A percentile compares a stretch with the other conserved stretches of the same genome.
These are phyloP conservation scores for Ciborinia camelliae DNA, from an alignment of 2,329 filamentous ascomycete genomes.

Conservation along the genomic window DNA sequence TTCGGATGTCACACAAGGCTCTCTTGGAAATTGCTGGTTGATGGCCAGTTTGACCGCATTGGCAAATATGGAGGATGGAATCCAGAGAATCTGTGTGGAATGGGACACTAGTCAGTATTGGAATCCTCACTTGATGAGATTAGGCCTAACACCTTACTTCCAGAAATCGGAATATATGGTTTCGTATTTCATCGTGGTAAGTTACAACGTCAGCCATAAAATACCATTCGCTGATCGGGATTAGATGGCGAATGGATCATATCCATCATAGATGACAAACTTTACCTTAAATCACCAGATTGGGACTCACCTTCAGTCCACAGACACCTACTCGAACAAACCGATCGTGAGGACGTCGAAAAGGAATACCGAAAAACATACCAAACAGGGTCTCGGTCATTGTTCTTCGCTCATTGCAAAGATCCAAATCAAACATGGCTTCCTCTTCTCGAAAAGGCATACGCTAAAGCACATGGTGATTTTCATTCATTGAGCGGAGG, in stretches of 20 bases:
- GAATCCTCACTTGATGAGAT: not conserved
- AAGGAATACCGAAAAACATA: conserved; percentile 57
- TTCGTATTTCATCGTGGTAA: conserved; percentile 73
- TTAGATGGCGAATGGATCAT: conserved; percentile 85
- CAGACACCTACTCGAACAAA: conserved; percentile 69
- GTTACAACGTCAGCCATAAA: not conserved
- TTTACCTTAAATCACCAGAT: conserved; percentile 77
- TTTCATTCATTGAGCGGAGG: conserved; percentile 72
- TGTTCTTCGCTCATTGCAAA: conserved; percentile 74
- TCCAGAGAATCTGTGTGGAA: conserved; percentile 72
- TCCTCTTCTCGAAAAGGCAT: conserved; percentile 76
- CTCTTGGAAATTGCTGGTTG: conserved; percentile 81
- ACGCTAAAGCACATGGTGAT: conserved; percentile 80
- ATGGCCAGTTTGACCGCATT: conserved; percentile 76
- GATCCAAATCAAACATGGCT: conserved; percentile 81
- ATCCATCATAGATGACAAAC: conserved; percentile 86
- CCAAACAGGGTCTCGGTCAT: conserved; percentile 61
- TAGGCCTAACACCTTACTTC: conserved; percentile 11
- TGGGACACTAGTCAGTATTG: conserved; percentile 52
- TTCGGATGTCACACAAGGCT: conserved; percentile 76
- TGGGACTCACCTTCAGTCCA: conserved; percentile 78
- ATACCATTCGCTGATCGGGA: not conserved
- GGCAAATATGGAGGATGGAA: conserved; percentile 66
- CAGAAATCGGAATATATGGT: conserved; percentile 74
- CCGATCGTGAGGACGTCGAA: conserved; percentile 70